phyloP scores from a whole-genome alignment of 352 stramenopile species.

The Globisporangium polare region DNA sequence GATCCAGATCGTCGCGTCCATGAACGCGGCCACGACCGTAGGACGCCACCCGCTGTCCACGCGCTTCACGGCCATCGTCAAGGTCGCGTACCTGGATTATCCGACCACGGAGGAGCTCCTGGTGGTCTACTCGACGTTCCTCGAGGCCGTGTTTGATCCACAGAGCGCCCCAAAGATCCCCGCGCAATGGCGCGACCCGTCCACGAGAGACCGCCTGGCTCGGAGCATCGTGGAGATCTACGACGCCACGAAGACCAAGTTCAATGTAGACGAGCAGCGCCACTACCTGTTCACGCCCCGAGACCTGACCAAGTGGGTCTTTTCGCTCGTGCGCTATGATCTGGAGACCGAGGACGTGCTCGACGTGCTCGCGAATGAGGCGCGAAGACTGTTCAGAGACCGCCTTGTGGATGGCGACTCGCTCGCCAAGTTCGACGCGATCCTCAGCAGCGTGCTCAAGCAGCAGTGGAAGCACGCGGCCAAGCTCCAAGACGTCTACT shows the following conservation, averaged over 20 bases:
- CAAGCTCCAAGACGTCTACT: constrained; percentile 85
- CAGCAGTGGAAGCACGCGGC: constrained; percentile 74
- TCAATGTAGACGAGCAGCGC: constrained; percentile 91
- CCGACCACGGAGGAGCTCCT: constrained; percentile 86
- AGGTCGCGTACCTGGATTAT: constrained; percentile 93
- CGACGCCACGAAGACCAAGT: constrained; percentile 84
- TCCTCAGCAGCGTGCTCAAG: constrained; percentile 82
- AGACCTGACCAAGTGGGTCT: constrained; percentile 91
- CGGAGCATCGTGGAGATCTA: constrained; percentile 91
- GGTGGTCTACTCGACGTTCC: constrained; percentile 88
- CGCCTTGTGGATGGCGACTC: constrained; percentile 83
- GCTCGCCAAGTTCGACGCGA: constrained; percentile 76
- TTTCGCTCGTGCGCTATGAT: constrained; percentile 88
- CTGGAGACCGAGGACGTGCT: constrained; percentile 85
- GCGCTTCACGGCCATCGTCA: constrained; percentile 92
- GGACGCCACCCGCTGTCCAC: constrained; percentile 90
- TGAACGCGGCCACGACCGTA: constrained; percentile 92
- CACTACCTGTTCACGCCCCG: constrained; percentile 94
- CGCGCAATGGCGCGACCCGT: constrained; percentile 43
- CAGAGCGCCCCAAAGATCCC: constrained; percentile 30
- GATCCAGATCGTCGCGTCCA: constrained; percentile 93
- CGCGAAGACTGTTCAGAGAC: constrained; percentile 85
- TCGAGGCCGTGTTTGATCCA: constrained; percentile 72
- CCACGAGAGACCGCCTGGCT: constrained; percentile 80
- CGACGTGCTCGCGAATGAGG: constrained; percentile 91